Percentiles rank a stretch among this genome's conserved stretches.
Conservation (phyloP, 345 rosid genomes). For the Salix dunnii region DNA sequence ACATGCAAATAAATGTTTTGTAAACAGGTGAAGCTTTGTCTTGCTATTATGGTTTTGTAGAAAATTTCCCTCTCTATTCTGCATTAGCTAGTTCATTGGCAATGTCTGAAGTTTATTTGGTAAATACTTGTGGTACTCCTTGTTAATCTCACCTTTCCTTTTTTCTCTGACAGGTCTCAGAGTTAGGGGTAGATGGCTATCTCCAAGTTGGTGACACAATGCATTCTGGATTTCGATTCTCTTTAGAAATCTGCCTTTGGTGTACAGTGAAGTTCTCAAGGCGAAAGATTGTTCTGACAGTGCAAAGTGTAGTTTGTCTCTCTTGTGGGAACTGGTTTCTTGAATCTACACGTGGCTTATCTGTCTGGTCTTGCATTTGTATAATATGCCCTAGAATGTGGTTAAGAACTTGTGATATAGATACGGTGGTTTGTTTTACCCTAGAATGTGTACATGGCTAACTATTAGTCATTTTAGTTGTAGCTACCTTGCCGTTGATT, state of each 20-base stretch:
- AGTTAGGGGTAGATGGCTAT: slow-evolving; percentile 31
- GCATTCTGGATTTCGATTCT: slow-evolving; percentile 13
- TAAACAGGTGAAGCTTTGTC: background rate
- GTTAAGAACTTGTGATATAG: slow-evolving; percentile 35
- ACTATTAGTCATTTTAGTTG: slow-evolving; percentile 28
- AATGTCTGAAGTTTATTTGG: background rate
- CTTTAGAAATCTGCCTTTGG: slow-evolving; percentile 20
- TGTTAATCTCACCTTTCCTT: background rate
- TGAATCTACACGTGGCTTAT: slow-evolving; percentile 16
- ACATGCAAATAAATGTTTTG: background rate
- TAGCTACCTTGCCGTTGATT: slow-evolving; percentile 11
- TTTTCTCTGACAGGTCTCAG: slow-evolving; percentile 23
- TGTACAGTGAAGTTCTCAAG: slow-evolving; percentile 30
- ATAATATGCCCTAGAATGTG: slow-evolving; percentile 31
- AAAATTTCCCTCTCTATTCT: background rate
- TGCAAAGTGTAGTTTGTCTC: slow-evolving; percentile 15
- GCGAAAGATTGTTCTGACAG: slow-evolving; percentile 4
- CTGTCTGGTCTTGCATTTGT: slow-evolving; percentile 32
- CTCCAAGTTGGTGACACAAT: slow-evolving; percentile 19
- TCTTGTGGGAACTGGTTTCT: slow-evolving; percentile 15
- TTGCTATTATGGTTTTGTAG: background rate
- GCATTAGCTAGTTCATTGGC: background rate
- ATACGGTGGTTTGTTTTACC: slow-evolving; percentile 13
- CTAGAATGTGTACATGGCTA: slow-evolving; percentile 49
- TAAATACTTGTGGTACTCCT: background rate